Evolutionary conservation across 176 grass and related monocot species (phyloP).

Genomic region (Pharus latifolius): DNA sequence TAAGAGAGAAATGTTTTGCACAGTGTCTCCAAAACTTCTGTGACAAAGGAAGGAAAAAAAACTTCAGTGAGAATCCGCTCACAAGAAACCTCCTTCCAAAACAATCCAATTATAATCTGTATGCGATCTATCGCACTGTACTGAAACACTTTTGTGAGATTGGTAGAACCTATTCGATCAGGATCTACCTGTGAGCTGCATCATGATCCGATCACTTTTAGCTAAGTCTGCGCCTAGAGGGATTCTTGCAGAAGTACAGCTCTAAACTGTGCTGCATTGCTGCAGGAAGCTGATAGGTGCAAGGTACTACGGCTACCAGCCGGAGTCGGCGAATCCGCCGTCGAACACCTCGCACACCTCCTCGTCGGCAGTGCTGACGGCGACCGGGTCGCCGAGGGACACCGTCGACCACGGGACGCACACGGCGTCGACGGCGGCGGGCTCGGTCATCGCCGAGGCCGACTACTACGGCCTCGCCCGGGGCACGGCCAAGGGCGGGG

Average conservation of each 20-base stretch:
- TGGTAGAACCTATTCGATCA: too few species aligned
- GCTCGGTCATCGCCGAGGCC: slow-evolving; percentile 43
- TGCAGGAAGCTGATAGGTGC: slow-evolving; percentile 90
- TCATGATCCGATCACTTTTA: too few species aligned
- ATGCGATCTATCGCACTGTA: too few species aligned
- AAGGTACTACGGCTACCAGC: slow-evolving; percentile 55
- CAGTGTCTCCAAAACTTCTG: background rate
- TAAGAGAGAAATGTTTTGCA: background rate
- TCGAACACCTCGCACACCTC: slow-evolving; percentile 18
- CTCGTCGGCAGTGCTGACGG: background rate
- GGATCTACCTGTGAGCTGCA: too few species aligned
- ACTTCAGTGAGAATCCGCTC: too few species aligned
- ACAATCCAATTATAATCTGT: too few species aligned
- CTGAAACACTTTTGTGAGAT: too few species aligned
- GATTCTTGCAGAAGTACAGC: too few species aligned
- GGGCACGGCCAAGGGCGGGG: slow-evolving; percentile 70
- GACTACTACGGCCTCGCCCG: slow-evolving; percentile 69
- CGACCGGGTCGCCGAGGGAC: slow-evolving; percentile 54
- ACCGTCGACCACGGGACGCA: slow-evolving; percentile 81
- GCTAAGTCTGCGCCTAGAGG: too few species aligned
- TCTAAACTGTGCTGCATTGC: background rate
- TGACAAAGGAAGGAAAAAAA: too few species aligned
- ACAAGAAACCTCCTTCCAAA: too few species aligned
- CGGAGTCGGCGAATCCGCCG: slow-evolving; percentile 14
- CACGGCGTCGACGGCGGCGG: slow-evolving; percentile 72